Evolutionary conservation across 2,329 filamentous ascomycete genomes (phyloP), one percentile per base, ranked within the genome.

Genomic region (Penicillium hesseltinei): DNA sequence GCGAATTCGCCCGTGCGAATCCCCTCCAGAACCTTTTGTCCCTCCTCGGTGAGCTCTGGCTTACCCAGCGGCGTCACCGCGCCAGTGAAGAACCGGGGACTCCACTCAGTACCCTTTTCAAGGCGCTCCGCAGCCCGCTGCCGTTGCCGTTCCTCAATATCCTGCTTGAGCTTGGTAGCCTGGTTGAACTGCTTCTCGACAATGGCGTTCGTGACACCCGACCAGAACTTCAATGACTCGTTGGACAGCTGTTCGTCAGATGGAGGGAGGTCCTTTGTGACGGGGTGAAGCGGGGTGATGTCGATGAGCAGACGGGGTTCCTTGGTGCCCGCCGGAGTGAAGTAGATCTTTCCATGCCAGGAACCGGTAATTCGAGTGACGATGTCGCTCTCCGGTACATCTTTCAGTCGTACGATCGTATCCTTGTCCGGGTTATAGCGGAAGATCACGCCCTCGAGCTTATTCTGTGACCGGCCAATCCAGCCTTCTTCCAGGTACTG

Each of bases 401-500:
- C 92, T 76, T 88, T 91, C 67, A 97, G 88, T 66, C 84, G 87
- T 5, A 79, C 86, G 74, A 88, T 91, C 71, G 84, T 85, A 73
- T 97, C 93, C 57, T 92, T 93, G 23, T 90, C 85, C 0, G 92
- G 89, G 69, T 96, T 89, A 66, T 96, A 96, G 49, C 84, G 88
- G 82, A 96, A 99, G 54, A 97, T 83, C 54, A 97, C 86, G 19
- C 94, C 94, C 60, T 95, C 87, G 36, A 99, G 88, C 71, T 89
- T 92, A 76, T 97, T 96, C 66, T 95, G 93, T 21, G 91, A 85
- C 64, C 91, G 90, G 46, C 92, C 91, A 31, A 97, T 82, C 92
- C 94, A 99, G 49, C 92, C 92, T 67, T 97, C 93, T 69, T 97
- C 93, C 54, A 92, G 80, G 73, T 99, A 99, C 68, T 95, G 88